Evolutionary conservation across 768 basidiomycete genomes (phyloP), one percentile per base, ranked within the genome.

Genomic region (Pholiota microspora): DNA sequence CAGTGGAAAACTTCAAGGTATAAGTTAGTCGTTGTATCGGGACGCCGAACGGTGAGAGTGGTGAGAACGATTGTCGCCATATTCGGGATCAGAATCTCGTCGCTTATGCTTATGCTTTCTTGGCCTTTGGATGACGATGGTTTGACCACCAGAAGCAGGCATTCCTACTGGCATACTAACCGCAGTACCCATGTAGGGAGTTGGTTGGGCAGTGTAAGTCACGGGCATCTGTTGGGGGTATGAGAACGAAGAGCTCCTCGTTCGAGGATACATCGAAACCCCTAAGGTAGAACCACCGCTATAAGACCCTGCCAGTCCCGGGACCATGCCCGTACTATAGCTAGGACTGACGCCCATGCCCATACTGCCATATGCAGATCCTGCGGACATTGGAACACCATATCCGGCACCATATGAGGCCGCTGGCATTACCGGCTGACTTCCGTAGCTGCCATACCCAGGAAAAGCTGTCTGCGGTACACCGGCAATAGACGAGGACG

Each of bases 171-270:
- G 64, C 53, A 66, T 59, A 35, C 57, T 59, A 56, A 64, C 52
- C 10, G 63, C 49, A 7, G 57, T 35, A 16, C 65, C 65, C 57
- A 62, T 62, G 54, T 69, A 69, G 35, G 57, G 58, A 32, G 62
- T 55, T 8, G 57, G 31, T 35, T 59, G 51, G 2, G 31, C 27
- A 31, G 15, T 24, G 27, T 51, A 51, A n/a, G n/a, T n/a, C n/a
- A n/a, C n/a, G 7, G 49, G 24, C 4, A 7, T 8, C 45, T 62
- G 60, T 40, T 67, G 67, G 6, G 70, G 61, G 42, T 74, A 72
- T 18, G 74, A 71, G 55, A 70, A 69, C 5, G 75, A 75, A 21
- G 64, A 60, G 48, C 69, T 73, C 50, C 73, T 67, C 38, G 64
- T 59, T 25, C 65, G 59, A 4, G 54, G 36, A 46, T 65, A 59